Conservation (phyloP, 495 filamentous ascomycete species). For the Podospora pseudocomata region DNA sequence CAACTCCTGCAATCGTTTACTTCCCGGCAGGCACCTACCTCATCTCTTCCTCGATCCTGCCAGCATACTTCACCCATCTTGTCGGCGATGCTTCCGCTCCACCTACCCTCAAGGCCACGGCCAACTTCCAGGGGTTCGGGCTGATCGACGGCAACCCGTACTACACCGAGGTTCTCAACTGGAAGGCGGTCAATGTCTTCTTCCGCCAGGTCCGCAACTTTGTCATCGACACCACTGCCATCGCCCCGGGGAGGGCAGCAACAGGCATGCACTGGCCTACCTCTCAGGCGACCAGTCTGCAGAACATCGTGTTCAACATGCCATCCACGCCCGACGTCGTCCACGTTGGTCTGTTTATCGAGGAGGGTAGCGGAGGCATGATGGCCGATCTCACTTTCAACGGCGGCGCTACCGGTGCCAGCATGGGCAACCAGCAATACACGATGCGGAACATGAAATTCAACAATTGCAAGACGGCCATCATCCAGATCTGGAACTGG, state of each 20-base stretch:
- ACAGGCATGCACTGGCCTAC: slow-evolving; percentile 80
- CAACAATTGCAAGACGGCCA: slow-evolving; percentile 54
- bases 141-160: slow-evolving; percentile 70
- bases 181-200: slow-evolving; percentile 67
- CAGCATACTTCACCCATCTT: slow-evolving; percentile 66
- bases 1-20: slow-evolving; percentile 71
- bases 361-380: slow-evolving; percentile 66
- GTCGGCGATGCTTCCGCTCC: slow-evolving; percentile 40
- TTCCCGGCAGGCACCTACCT: slow-evolving; percentile 77
- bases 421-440: slow-evolving; percentile 76
- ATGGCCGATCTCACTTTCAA: slow-evolving; percentile 62
- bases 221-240: slow-evolving; percentile 65
- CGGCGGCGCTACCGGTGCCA: slow-evolving; percentile 63
- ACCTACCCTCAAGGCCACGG: slow-evolving; percentile 57
- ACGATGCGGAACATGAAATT: slow-evolving; percentile 73
- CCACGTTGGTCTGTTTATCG: slow-evolving; percentile 71
- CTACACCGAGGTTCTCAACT: slow-evolving; percentile 51
- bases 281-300: slow-evolving; percentile 69
- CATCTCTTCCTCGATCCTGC: slow-evolving; percentile 60
- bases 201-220: slow-evolving; percentile 76
- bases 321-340: slow-evolving; percentile 54
- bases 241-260: slow-evolving; percentile 49
- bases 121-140: slow-evolving; percentile 60
- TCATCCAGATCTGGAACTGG: slow-evolving; percentile 55
- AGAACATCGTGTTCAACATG: slow-evolving; percentile 77